These are phyloP conservation scores for Tylopilus sp. DNA, from an alignment of 768 basidiomycete genomes.

Conservation along the genomic window DNA sequence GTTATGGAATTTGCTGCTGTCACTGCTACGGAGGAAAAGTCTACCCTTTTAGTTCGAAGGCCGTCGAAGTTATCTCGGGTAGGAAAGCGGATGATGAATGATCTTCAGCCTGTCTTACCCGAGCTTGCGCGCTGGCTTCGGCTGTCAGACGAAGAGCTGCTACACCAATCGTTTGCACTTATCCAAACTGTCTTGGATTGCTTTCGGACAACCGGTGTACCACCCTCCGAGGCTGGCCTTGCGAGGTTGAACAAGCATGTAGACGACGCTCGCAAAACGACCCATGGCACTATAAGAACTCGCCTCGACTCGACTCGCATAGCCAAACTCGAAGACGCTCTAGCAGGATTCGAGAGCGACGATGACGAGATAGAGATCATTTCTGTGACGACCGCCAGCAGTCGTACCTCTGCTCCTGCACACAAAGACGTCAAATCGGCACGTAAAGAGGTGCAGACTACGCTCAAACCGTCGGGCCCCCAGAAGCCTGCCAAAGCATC, in stretches of 20 bases:
- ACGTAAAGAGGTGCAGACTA: slow-evolving; percentile 22
- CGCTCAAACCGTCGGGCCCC: slow-evolving; percentile 11
- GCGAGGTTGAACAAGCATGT: slow-evolving; percentile 65
- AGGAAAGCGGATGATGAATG: slow-evolving; percentile 72
- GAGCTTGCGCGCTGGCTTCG: slow-evolving; percentile 87
- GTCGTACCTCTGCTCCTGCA: slow-evolving; percentile 9
- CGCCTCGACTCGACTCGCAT: slow-evolving; percentile 55
- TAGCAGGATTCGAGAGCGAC: slow-evolving; percentile 65
- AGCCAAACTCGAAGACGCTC: slow-evolving; percentile 59
- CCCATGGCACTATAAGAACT: slow-evolving; percentile 44
- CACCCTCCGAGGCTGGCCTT: slow-evolving; percentile 54
- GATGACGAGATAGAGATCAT: slow-evolving; percentile 57
- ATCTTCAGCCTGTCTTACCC: slow-evolving; percentile 73
- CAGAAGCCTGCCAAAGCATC: slow-evolving; percentile 14
- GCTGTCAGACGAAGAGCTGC: slow-evolving; percentile 86
- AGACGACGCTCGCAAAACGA: slow-evolving; percentile 53
- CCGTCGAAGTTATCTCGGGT: slow-evolving; percentile 50
- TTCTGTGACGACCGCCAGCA: slow-evolving; percentile 31
- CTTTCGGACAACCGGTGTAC: slow-evolving; percentile 60
- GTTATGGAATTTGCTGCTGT: slow-evolving; percentile 67
- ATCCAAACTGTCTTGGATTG: slow-evolving; percentile 75
- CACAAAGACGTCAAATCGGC: slow-evolving; percentile 12
- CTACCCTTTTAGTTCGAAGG: slow-evolving; percentile 24
- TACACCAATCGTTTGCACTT: slow-evolving; percentile 85
- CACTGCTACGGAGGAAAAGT: slow-evolving; percentile 19